Conservation (phyloP, 352 stramenopile species). For the Hyaloperonospora arabidopsidis region DNA sequence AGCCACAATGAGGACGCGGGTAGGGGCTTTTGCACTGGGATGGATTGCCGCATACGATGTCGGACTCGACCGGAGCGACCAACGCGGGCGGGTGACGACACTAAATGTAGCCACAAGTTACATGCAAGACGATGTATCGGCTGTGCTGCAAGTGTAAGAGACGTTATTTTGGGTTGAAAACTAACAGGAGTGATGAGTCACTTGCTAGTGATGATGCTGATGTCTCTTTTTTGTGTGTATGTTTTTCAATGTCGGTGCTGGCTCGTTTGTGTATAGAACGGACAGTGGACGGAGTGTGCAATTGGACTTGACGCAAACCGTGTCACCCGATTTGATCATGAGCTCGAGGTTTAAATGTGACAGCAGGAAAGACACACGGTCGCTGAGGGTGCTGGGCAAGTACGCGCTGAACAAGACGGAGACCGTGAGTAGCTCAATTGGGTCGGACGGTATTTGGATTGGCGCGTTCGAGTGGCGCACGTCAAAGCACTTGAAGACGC, state of each 20-base stretch:
- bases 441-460: slow-evolving; percentile 67
- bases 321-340: slow-evolving; percentile 50
- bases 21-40: slow-evolving; percentile 40
- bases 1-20: slow-evolving; percentile 39
- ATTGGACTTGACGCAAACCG: slow-evolving; percentile 52
- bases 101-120: slow-evolving; percentile 57
- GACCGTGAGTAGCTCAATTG: slow-evolving; percentile 48
- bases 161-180: too few species aligned
- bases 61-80: slow-evolving; percentile 67
- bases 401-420: slow-evolving; percentile 45
- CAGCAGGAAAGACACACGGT: slow-evolving; percentile 60
- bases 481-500: slow-evolving; percentile 64
- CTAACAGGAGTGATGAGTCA: too few species aligned
- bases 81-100: slow-evolving; percentile 52
- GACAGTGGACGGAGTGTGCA: slow-evolving; percentile 54
- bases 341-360: slow-evolving; percentile 60
- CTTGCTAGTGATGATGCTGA: too few species aligned
- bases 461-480: slow-evolving; percentile 74
- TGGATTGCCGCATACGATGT: slow-evolving; percentile 69
- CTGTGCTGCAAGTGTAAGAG: slow-evolving; percentile 61
- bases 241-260: too few species aligned
- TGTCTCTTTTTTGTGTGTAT: not conserved
- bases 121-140: slow-evolving; percentile 50
- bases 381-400: slow-evolving; percentile 46
- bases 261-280: slow-evolving; percentile 34